Percentiles rank a stretch among this genome's conserved stretches.
Conservation (phyloP, 306 rosid genomes). For the Malus sieversii region DNA sequence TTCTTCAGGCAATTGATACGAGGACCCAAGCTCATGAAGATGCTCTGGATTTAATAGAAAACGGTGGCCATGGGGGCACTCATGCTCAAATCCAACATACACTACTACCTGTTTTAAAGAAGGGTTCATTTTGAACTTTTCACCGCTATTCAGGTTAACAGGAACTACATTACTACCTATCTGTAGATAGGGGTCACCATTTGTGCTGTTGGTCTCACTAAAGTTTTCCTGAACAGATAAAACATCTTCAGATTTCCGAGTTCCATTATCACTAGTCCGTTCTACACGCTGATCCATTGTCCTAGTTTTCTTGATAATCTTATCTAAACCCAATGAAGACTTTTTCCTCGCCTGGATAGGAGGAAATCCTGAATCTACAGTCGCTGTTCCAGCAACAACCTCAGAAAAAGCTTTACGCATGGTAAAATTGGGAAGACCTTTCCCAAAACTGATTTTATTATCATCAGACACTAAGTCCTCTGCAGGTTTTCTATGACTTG, state of each 20-base stretch:
- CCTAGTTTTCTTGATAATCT: conserved; percentile 49
- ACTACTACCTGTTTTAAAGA: conserved; percentile 37
- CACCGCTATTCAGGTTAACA: conserved; percentile 45
- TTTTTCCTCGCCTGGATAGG: conserved; percentile 72
- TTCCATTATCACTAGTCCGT: conserved; percentile 23
- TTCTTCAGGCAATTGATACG: conserved; percentile 50
- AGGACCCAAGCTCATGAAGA: conserved; percentile 61
- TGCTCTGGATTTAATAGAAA: conserved; percentile 67
- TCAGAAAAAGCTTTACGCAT: conserved; percentile 93
- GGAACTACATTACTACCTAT: conserved; percentile 79
- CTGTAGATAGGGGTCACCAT: conserved; percentile 47
- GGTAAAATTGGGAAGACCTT: conserved; percentile 60
- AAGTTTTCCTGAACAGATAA: conserved; percentile 27
- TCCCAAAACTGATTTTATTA: conserved; percentile 55
- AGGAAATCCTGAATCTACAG: conserved; percentile 68
- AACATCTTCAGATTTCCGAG: conserved; percentile 41
- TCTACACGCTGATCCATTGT: conserved; percentile 36
- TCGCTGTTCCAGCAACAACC: conserved; percentile 79
- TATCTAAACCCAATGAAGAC: conserved; percentile 41
- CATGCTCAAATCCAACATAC: conserved; percentile 90
- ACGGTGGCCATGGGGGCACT: conserved; percentile 92
- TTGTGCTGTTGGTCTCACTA: conserved; percentile 22
- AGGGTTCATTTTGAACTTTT: conserved; percentile 35
- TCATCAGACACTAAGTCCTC: conserved; percentile 39
- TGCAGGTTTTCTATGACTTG: conserved; percentile 34